Evolutionary conservation across 208 protist species (phyloP), one percentile per base, ranked within the genome.

Genomic region (Borovskyia barvae): DNA sequence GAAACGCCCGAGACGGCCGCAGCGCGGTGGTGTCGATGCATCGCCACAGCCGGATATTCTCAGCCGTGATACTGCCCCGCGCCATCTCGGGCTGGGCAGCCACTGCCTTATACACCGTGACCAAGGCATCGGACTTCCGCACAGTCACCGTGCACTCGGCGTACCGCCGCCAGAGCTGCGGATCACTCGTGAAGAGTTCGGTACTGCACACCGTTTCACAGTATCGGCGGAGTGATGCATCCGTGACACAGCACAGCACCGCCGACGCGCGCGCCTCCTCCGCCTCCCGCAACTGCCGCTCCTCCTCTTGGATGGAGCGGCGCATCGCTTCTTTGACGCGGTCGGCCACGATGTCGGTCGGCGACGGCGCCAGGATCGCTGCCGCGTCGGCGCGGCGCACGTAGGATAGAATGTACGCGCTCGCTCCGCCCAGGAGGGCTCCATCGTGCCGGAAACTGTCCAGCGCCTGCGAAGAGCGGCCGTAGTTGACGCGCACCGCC

Each of bases 341-440:
- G 47, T 79, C 70, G 3, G 83, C 59, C 40, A 91, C 76, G 70
- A 84, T 82, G 41, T 87, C 75, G 11, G 64, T 83, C 32, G 79
- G 69, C 25, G 72, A 75, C 20, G 75, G 76, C 15, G 75, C 76
- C 8, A 94, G 75, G 14, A 94, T 65, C 28, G 53, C 58, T 32
- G 76, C 32, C 15, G 79, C 80, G 35, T 85, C 81, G 4, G 79
- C 66, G 19, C 84, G 87, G 6, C 87, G 83, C 40, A 94, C 80
- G 75, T 94, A 94, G 19, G 77, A 87, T 5, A 91, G 56, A 50
- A 94, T 85, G 72, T 94, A 94, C 8, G 87, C 87, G 62, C 78
- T 94, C 24, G 55, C 54, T 8, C 47, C 49, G 47, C 29, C 49
- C 53, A 69, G 53, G 33, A 61, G 25, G 11, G 63, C 30, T 5